These are phyloP conservation scores for Teratosphaeria viscida DNA, from an alignment of 2,329 filamentous ascomycete genomes.

Conservation along the genomic window DNA sequence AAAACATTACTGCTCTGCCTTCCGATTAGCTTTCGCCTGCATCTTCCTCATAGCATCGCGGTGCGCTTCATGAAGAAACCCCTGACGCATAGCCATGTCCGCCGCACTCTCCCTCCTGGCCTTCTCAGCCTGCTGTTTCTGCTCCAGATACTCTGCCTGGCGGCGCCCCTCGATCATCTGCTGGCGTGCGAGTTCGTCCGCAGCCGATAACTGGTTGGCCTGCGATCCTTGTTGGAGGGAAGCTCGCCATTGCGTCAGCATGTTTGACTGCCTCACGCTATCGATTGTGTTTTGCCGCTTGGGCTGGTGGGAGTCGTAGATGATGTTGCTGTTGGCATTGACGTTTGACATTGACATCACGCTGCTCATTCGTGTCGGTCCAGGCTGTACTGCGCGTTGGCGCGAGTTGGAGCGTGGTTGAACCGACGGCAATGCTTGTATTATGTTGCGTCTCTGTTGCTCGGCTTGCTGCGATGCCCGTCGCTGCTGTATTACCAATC, in stretches of 20 bases:
- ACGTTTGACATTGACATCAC: not conserved
- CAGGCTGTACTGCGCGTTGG: not conserved
- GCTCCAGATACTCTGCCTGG: conserved; percentile 49
- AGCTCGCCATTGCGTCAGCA: conserved; percentile 54
- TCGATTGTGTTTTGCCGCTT: conserved; percentile 37
- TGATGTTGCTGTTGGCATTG: not conserved
- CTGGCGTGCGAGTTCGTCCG: conserved; percentile 27
- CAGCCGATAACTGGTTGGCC: conserved; percentile 16
- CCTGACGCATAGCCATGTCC: conserved; percentile 65
- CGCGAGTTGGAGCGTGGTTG: not conserved
- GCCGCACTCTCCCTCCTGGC: conserved; percentile 53
- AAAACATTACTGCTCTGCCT: not conserved
- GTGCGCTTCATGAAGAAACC: conserved; percentile 64
- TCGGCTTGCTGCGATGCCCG: not conserved
- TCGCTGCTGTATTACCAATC: conserved; percentile 25
- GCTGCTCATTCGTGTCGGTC: not conserved
- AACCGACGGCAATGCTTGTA: not conserved
- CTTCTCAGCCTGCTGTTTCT: conserved; percentile 48
- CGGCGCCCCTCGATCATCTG: conserved; percentile 51
- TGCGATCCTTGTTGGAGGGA: conserved; percentile 10
- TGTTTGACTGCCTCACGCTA: conserved; percentile 42
- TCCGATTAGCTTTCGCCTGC: conserved; percentile 48
- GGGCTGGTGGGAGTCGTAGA: conserved; percentile 44
- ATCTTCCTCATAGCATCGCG: conserved; percentile 69
- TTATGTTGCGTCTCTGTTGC: not conserved